Evolutionary conservation across 495 filamentous ascomycete species (phyloP), one percentile per base, ranked within the genome.

Genomic region (Xylaria cubensis): DNA sequence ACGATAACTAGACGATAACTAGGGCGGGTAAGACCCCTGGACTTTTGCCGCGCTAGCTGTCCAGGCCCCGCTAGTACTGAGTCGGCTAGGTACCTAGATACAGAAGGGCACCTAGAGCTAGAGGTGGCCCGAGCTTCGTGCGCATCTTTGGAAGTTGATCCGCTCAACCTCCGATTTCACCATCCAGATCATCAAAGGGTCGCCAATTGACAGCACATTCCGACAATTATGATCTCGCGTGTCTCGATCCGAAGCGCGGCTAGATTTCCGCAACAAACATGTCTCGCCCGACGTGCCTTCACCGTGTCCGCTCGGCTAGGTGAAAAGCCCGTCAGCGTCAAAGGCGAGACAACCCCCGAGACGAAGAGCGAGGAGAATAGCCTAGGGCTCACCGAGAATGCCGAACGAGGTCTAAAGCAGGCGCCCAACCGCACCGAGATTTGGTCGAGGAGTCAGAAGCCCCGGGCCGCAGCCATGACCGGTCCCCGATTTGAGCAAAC

Each of bases 401-500:
- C 93, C 82, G 81, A 85, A 69, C 79, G 84, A 79, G 86, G 89
- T 53, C 80, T 86, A 59, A 82, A 87, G 77, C 96, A 99, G 84
- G 94, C 96, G 29, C 96, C 96, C 26, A 98, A 99, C 86, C 90
- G 94, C 46, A 82, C 85, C 55, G 87, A 81, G 29, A 86, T 92
- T 69, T 99, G 96, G 96, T 92, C 92, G 48, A 81, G 88, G 74
- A 94, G 88, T 84, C 96, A 99, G 87, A 88, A 88, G 80, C 92
- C 93, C 19, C 86, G 95, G 72, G 86, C 86, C 62, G 79, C 88
- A 81, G 96, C 92, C 21, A 99, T 99, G 96, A 86, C 88, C 19
- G 96, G 96, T 44, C 96, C 96, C 73, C 86, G 96, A 73, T 99
- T 99, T 77, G 96, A 99, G 86, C 95, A 98, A 88, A 98, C 93